A percentile compares a stretch with the other conserved stretches of the same genome.
Conservation (phyloP, 768 basidiomycete species). For the Agaricus sinodeliciosus region DNA sequence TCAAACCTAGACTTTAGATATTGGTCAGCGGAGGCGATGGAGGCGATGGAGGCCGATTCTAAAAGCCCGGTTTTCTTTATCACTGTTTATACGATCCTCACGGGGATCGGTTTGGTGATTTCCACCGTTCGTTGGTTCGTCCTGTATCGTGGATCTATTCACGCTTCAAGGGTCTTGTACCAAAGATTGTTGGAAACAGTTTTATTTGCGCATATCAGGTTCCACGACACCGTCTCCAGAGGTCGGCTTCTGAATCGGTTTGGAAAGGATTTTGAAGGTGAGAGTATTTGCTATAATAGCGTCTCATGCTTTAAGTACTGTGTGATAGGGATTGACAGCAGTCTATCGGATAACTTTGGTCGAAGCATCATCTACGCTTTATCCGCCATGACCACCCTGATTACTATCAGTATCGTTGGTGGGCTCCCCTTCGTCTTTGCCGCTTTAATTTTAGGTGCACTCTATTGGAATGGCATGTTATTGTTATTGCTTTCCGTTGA, state of each 20-base stretch:
- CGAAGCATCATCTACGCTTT: constrained; percentile 67
- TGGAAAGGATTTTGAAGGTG: constrained; percentile 86
- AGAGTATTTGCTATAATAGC: not conserved
- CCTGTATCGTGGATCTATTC: constrained; percentile 79
- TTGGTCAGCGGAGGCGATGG: constrained; percentile 50
- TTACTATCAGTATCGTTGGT: constrained; percentile 73
- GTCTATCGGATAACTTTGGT: constrained; percentile 79
- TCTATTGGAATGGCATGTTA: constrained; percentile 68
- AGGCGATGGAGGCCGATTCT: constrained; percentile 31
- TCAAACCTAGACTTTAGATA: constrained; percentile 20
- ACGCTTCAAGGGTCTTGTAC: constrained; percentile 73
- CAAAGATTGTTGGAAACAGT: constrained; percentile 70
- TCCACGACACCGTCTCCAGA: constrained; percentile 88
- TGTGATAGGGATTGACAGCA: constrained; percentile 68
- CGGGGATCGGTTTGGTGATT: constrained; percentile 37
- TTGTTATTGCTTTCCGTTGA: not conserved
- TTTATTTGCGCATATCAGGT: constrained; percentile 83
- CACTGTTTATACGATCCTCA: constrained; percentile 55
- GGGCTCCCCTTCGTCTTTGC: constrained; percentile 69
- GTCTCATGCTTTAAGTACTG: not conserved
- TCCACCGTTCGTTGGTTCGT: constrained; percentile 62
- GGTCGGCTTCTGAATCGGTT: constrained; percentile 80
- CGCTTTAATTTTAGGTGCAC: constrained; percentile 41
- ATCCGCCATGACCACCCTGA: constrained; percentile 63
- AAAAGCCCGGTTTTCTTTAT: constrained; percentile 58